Conservation (phyloP, 2,329 filamentous ascomycete genomes). For the Juglanconis juglandina region DNA sequence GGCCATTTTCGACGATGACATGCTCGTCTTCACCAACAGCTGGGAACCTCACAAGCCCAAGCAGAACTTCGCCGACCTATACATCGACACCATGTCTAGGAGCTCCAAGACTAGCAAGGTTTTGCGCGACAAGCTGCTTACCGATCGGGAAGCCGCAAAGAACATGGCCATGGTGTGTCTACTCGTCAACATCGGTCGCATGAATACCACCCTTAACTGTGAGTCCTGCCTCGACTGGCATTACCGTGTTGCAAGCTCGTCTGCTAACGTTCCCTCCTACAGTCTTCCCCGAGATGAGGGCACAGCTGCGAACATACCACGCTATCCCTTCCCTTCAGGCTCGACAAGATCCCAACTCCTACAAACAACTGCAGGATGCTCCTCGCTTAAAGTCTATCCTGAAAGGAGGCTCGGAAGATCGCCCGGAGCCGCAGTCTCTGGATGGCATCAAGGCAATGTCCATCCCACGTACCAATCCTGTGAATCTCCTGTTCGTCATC, state of each 20-base stretch:
- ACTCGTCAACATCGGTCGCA: slow-evolving; percentile 92
- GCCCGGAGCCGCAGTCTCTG: slow-evolving; percentile 75
- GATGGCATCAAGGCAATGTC: slow-evolving; percentile 71
- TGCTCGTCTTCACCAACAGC: slow-evolving; percentile 81
- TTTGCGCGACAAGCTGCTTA: slow-evolving; percentile 90
- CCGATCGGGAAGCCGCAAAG: slow-evolving; percentile 85
- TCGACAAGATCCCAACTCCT: slow-evolving; percentile 89
- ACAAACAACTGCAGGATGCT: slow-evolving; percentile 97
- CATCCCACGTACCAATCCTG: slow-evolving; percentile 82
- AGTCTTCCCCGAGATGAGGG: slow-evolving; percentile 99
- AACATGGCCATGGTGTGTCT: slow-evolving; percentile 99
- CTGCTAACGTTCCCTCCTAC: slow-evolving; percentile 25
- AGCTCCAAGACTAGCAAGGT: slow-evolving; percentile 99
- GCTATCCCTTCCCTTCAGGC: slow-evolving; percentile 95
- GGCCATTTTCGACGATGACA: slow-evolving; percentile 72
- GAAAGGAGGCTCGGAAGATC: slow-evolving; percentile 92
- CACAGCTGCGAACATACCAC: slow-evolving; percentile 94
- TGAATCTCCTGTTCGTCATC: slow-evolving; percentile 94
- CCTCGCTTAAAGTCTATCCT: slow-evolving; percentile 94
- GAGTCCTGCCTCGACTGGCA: slow-evolving; percentile 31
- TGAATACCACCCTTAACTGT: slow-evolving; percentile 99
- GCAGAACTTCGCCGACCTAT: slow-evolving; percentile 88
- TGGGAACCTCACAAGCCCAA: slow-evolving; percentile 66
- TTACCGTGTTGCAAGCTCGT: neutral
- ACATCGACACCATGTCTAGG: slow-evolving; percentile 96